Base-by-base conservation (phyloP, 768 basidiomycete species). In the Scleroderma bovista region DNA sequence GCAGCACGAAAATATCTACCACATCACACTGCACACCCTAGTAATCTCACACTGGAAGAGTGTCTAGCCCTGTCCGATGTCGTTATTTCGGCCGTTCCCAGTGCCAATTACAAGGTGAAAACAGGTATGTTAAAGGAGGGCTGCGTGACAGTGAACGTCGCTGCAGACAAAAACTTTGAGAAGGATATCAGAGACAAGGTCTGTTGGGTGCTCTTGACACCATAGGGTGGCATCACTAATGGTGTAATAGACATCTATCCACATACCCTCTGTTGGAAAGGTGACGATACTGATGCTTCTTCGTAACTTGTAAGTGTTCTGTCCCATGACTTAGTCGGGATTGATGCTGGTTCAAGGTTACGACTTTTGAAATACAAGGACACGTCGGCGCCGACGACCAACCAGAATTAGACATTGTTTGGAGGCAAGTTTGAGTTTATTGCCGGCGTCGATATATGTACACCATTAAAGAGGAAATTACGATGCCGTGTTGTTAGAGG, bases 251-350 rank as follows among this genome's bases (percentile, higher is more conserved):
- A 94, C 93, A 11, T 92, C 93, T 13, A 74, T 99, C 51, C 97
- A 97, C 67, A 77, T 98, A 55, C 93, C 95, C 9, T 86, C 91
- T 6, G 92, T 99, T n/a, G 96, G 96, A 17, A 96, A 95, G 71
- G 88, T 96, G 50, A 99, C 96, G 2, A 96, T 97, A 57, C 73
- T 94, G 62, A 95, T 99, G 91, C 77, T 99, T n/a, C 78, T 96
- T 60, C 81, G 95, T 42, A 99, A 99, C 65, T 63, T 99, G 88
- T 93, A 64, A 63, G 91, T 73, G 6, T 44, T 42, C 40, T 46
- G 23, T 44, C 44, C 23, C 54, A 49, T 50, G 44, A 46, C 42
- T 54, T 32, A 26, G 22, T 37, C 29, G 32, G 34, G 46, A 19
- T 42, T 44, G 46, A 11, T 33, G 17, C 11, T 29, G 42, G 8